Evolutionary conservation across 495 filamentous ascomycete species (phyloP).

Genomic region (Xylaria flabelliformis): DNA sequence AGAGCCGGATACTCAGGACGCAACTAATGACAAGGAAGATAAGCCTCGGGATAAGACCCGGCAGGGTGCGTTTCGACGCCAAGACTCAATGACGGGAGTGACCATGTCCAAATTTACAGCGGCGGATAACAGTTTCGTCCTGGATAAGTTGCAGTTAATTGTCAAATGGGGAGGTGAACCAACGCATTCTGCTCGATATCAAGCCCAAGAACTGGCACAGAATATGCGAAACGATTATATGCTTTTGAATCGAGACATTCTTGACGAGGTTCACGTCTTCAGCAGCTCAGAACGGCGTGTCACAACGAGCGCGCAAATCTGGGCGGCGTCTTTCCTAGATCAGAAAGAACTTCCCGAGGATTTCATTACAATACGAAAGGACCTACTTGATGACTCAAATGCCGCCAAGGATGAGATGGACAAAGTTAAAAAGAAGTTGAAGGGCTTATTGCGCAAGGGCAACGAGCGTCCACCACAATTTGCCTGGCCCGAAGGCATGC

Average conservation of each 20-base stretch:
- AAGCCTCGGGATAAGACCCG: conserved; percentile 9
- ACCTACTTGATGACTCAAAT: conserved; percentile 95
- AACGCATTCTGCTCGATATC: conserved; percentile 95
- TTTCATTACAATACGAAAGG: conserved; percentile 87
- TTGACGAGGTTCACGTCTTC: conserved; percentile 90
- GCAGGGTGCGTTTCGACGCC: conserved; percentile 51
- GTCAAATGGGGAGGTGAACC: conserved; percentile 99
- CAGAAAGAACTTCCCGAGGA: conserved; percentile 84
- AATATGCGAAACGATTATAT: conserved; percentile 95
- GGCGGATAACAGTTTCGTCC: conserved; percentile 82
- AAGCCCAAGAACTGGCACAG: conserved; percentile 89
- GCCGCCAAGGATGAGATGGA: conserved; percentile 99
- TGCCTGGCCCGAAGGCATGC: conserved; percentile 94
- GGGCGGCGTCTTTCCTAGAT: conserved; percentile 87
- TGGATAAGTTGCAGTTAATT: conserved; percentile 96
- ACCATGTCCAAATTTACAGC: conserved; percentile 90
- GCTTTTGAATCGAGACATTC: conserved; percentile 87
- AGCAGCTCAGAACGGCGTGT: conserved; percentile 94
- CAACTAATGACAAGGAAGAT: conserved; percentile 20
- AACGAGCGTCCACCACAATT: conserved; percentile 90
- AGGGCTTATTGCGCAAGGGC: conserved; percentile 85
- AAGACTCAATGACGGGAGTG: conserved; percentile 83
- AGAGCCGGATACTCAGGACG: conserved; percentile 21
- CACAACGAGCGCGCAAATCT: conserved; percentile 95
- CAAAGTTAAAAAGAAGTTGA: conserved; percentile 99